Conservation (phyloP, 1,139 yeast genomes). For the Diutina rugosa region DNA sequence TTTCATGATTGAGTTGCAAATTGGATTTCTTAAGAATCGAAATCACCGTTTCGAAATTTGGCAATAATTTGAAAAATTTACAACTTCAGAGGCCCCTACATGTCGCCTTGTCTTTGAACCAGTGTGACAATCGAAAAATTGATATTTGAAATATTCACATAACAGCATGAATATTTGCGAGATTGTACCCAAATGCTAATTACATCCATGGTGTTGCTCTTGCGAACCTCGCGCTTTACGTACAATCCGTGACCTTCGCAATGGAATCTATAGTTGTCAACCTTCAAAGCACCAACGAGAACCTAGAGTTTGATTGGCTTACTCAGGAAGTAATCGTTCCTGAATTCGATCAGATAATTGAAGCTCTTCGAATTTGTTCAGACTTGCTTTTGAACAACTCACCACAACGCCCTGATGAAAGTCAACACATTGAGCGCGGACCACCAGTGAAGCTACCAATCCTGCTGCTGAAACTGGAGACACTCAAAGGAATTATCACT, state of each 20-base stretch:
- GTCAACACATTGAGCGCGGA: constrained; percentile 17
- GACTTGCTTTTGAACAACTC: constrained; percentile 25
- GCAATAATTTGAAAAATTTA: too few species aligned
- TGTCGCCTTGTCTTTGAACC: too few species aligned
- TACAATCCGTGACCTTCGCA: not conserved
- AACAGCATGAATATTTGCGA: too few species aligned
- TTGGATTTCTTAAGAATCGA: not conserved
- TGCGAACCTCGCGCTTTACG: not conserved
- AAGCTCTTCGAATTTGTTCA: constrained; percentile 26
- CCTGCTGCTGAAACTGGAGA: constrained; percentile 24
- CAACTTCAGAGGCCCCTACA: too few species aligned
- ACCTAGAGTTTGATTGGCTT: constrained; percentile 28
- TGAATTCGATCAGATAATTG: constrained; percentile 27
- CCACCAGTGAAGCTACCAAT: constrained; percentile 29
- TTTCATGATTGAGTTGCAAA: too few species aligned
- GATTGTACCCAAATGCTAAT: too few species aligned
- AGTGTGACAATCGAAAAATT: too few species aligned
- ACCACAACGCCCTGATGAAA: constrained; percentile 23
- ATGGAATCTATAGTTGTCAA: not conserved
- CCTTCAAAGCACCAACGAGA: not conserved
- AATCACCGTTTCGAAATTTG: not conserved
- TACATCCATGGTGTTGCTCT: not conserved
- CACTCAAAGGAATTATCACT: constrained; percentile 26
- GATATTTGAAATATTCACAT: too few species aligned
- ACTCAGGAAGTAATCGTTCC: constrained; percentile 17